phyloP scores from a whole-genome alignment of 163 green algal species.

The Smithsoniella earleae region DNA sequence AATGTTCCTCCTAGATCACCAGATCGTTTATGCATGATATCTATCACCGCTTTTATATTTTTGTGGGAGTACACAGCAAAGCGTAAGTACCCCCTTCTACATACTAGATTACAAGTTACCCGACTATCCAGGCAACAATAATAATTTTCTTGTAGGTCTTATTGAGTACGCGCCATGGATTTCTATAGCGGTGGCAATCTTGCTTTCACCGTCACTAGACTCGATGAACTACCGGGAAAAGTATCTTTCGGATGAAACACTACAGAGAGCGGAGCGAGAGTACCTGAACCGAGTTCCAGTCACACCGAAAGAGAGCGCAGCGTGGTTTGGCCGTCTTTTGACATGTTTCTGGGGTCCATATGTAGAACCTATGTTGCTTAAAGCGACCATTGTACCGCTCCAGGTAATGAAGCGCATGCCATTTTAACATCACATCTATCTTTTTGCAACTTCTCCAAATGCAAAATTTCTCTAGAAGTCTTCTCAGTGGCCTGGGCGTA shows the following conservation, averaged over 20 bases:
- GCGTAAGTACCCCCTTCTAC: background rate
- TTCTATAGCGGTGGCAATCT: conserved; percentile 14
- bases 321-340: conserved; percentile 19
- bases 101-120: background rate
- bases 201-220: conserved; percentile 5
- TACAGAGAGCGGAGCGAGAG: conserved; percentile 10
- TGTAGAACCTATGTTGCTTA: conserved; percentile 26
- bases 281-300: conserved; percentile 25
- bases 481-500: no score
- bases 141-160: background rate
- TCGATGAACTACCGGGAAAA: conserved; percentile 18
- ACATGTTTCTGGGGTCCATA: conserved; percentile 25
- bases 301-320: conserved; percentile 22
- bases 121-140: no score
- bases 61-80: conserved; percentile 25
- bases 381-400: conserved; percentile 11
- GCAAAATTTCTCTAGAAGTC: no score
- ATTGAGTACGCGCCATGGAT: conserved; percentile 21
- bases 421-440: background rate
- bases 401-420: background rate
- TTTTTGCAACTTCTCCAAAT: no score
- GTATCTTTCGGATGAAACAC: conserved; percentile 11
- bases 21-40: background rate
- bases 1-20: conserved; percentile 12
- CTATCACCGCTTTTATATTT: background rate